Conservation (phyloP, 1,284 basidiomycete genomes). For the Malassezia sympodialis region DNA sequence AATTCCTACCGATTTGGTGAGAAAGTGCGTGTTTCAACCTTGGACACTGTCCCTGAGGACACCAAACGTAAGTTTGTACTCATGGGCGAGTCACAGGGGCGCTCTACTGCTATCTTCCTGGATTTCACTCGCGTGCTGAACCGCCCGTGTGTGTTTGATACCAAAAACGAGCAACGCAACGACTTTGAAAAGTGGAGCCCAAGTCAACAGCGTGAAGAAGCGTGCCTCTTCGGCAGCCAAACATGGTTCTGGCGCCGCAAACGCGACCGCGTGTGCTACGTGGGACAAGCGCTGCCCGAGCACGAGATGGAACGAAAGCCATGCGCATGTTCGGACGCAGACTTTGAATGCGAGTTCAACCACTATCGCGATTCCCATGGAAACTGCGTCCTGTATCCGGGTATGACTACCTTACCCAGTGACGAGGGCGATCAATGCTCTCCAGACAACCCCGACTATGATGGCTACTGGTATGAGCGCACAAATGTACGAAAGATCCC, state of each 20-base stretch:
- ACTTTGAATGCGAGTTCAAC: conserved; percentile 48
- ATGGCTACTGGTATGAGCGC: conserved; percentile 45
- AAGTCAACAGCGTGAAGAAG: conserved; percentile 36
- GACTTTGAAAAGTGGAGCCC: conserved; percentile 48
- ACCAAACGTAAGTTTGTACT: conserved; percentile 83
- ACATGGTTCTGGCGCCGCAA: conserved; percentile 43
- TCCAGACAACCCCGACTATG: conserved; percentile 19
- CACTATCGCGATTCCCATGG: conserved; percentile 33
- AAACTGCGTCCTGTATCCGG: conserved; percentile 36
- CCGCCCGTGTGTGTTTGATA: conserved; percentile 35
- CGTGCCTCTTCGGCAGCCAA: conserved; percentile 43
- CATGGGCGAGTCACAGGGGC: conserved; percentile 58
- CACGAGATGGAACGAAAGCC: conserved; percentile 26
- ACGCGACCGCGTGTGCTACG: conserved; percentile 38
- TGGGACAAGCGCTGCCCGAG: conserved; percentile 35
- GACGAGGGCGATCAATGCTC: conserved; percentile 32
- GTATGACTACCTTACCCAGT: conserved; percentile 15
- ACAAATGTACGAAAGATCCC: conserved; percentile 42
- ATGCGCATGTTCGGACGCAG: conserved; percentile 37
- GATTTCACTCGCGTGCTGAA: conserved; percentile 66
- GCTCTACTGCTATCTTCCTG: conserved; percentile 67
- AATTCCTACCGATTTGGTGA: conserved; percentile 75
- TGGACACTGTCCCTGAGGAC: conserved; percentile 81
- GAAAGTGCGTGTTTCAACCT: conserved; percentile 63
- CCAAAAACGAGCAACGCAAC: conserved; percentile 23